Evolutionary conservation across 768 basidiomycete species (phyloP), one percentile per base, ranked within the genome.

Genomic region (Russula dissimulans): DNA sequence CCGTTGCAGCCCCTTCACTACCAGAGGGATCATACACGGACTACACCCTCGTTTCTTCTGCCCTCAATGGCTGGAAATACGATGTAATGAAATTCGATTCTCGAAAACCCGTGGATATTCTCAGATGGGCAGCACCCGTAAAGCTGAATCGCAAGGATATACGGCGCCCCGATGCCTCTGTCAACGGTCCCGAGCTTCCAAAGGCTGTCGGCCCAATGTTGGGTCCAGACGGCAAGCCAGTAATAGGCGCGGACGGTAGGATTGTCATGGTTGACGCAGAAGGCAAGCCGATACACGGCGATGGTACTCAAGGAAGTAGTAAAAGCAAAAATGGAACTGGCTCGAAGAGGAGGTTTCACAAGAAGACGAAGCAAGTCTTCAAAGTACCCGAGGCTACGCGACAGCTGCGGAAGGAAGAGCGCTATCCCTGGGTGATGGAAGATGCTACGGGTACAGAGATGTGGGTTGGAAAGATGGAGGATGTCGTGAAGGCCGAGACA

Each of bases 401-500:
- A 65, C 86, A 90, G 73, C 76, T 94, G 67, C 78, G 88, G 71
- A 81, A 80, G 68, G 92, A 95, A 74, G 92, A 95, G 73, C 77
- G 89, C 64, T 89, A 89, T 71, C 92, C 92, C 3, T 95, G 92
- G 92, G 87, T 95, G 42, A 82, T 94, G 75, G 92, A 95, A 75
- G 91, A 92, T 69, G 81, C 79, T 41, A 77, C 78, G 18, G 79
- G 82, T 53, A 75, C 78, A 58, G 89, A 94, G 73, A 71, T 82
- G 14, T 95, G 92, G 92, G 77, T 83, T 42, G 92, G 87, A 7
- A 81, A 86, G 70, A 78, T 94, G 75, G 90, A 93, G 71, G 89
- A 93, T 61, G 79, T 82, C 17, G 74, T 76, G 11, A 89, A 82
- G 73, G 78, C 81, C 29, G 82, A 83, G 67, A 87, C 85, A 8